Base-by-base conservation (phyloP, 768 basidiomycete genomes). In the Mrakia hoshinonis region DNA sequence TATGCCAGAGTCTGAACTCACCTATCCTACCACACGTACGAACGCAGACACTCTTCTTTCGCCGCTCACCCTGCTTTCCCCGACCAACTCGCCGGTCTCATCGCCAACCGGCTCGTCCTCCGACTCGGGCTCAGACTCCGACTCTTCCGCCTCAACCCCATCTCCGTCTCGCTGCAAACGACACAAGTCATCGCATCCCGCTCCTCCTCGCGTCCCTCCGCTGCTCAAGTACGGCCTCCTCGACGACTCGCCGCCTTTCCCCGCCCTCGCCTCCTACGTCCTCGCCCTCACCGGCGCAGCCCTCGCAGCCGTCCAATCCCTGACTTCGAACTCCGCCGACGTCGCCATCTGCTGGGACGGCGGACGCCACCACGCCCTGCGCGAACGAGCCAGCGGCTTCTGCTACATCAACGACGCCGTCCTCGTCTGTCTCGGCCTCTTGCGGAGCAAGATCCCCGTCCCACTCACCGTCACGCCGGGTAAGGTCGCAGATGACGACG, bases 381-480 rank as follows among this genome's bases (percentile, higher is more conserved):
- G 29, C 67, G 39, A 62, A 0, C 83, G 82, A 52, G 92, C 92
- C 0, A 86, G 89, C 4, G 94, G 94, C 0, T 98, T 90, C 80
- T 98, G 94, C 81, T 98, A 96, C 77, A 89, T 97, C 26, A 89
- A 91, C 1, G 94, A 97, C 77, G 87, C 89, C 68, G 85, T 92
- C 12, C 84, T 97, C 1, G 88, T 88, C 0, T 86, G 96, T 70
- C 84, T 94, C 69, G 81, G 84, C 4, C 83, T 96, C 52, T 86
- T 65, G 55, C 39, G 62, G 54, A 38, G 52, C 34, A 47, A 52
- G 6, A 49, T 49, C 31, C 49, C 61, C 38, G 36, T 38, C 7
- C 4, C 18, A 29, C 47, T 12, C 34, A n/a, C n/a, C n/a, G n/a
- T n/a, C n/a, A n/a, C n/a, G n/a, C n/a, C n/a, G n/a, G n/a, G n/a